Conservation (phyloP, 1,284 basidiomycete genomes). For the Quambalaria eucalypti region DNA sequence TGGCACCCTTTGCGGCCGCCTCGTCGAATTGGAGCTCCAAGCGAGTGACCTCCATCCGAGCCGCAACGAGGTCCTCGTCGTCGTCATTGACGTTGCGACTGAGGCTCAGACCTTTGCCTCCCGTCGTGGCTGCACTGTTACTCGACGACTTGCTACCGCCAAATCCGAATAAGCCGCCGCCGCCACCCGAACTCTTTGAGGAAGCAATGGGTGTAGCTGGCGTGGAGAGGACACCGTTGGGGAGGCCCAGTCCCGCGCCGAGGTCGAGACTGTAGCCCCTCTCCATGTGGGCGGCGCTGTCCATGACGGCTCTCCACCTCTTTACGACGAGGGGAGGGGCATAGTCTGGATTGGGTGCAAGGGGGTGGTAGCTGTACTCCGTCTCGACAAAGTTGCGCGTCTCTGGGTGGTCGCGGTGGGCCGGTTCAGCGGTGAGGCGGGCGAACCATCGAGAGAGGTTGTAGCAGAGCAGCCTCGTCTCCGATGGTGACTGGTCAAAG, state of each 20-base stretch:
- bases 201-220: constrained; percentile 17
- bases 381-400: constrained; percentile 36
- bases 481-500: constrained; percentile 24
- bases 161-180: constrained; percentile 16
- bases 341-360: constrained; percentile 10
- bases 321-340: not conserved
- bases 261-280: constrained; percentile 5
- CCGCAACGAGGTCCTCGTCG: constrained; percentile 32
- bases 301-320: constrained; percentile 12
- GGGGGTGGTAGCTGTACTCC: constrained; percentile 36
- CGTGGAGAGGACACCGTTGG: constrained; percentile 27
- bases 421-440: constrained; percentile 20
- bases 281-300: constrained; percentile 20
- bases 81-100: constrained; percentile 30
- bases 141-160: constrained; percentile 6
- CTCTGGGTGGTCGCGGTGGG: constrained; percentile 27
- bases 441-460: constrained; percentile 31
- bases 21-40: constrained; percentile 36
- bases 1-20: constrained; percentile 13
- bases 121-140: not conserved
- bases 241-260: constrained; percentile 11
- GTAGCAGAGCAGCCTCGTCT: constrained; percentile 26
- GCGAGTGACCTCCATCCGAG: constrained; percentile 32
- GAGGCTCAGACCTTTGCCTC: constrained; percentile 19
- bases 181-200: constrained; percentile 11